Evolutionary conservation across 441 rosid species (phyloP), one percentile per base, ranked within the genome.

Genomic region (Jatropha multifida): DNA sequence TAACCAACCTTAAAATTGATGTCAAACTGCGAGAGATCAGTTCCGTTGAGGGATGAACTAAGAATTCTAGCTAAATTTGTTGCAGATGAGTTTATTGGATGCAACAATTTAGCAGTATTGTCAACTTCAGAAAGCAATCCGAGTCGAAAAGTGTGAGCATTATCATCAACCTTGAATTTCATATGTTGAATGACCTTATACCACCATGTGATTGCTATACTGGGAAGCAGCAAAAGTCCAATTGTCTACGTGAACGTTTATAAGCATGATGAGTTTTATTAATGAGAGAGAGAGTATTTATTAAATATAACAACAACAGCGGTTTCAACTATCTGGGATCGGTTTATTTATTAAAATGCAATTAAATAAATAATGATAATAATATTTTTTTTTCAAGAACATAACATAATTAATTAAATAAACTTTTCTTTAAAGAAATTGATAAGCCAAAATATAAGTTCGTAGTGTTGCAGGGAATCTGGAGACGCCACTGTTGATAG

Each of bases 161-260:
- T 74, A 37, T 68, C 63, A 46, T 71, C 78, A 17, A 89, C 66
- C 4, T 80, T 58, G 2, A 68, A 62, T 74, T 83, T 71, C 42
- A 81, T 49, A 2, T 59, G 79, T 63, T 77, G 74, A 4, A 74
- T 78, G 64, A 65, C 74, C 32, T 71, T 69, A 3, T 42, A 71
- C 94, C 96, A 90, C 63, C 48, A 76, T 74, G 83, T 78, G n/a
- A 84, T 71, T 46, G 79, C 67, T 9, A 83, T 51, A 67, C 80
- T 15, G 1, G 90, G 83, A 64, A 87, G 71, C 1, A 86, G 7
- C 82, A 90, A 66, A 58, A 81, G 79, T 26, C 63, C 75, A 18
- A 83, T 49, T 66, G 71, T 80, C 93, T 89, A 77, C 74, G 74
- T n/a, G n/a, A 51, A 51, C 14, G 32, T 2, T 14, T 54, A 48